Conservation (phyloP, 768 basidiomycete genomes). For the Lactarius pseudohatsudake region DNA sequence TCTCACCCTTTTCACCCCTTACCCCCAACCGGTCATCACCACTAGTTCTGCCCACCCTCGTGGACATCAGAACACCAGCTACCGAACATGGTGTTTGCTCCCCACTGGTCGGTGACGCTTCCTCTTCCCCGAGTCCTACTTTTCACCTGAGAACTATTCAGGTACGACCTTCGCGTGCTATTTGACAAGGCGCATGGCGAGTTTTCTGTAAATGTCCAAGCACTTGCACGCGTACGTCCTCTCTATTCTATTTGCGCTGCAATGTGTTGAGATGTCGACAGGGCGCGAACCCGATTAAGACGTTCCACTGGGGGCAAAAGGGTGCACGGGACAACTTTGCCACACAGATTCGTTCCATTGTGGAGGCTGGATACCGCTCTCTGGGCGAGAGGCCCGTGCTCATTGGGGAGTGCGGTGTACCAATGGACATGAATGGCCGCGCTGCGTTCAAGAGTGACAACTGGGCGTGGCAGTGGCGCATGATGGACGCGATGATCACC, state of each 20-base stretch:
- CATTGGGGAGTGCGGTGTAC: conserved; percentile 91
- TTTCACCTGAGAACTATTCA: conserved; percentile 33
- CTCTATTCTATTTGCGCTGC: not conserved
- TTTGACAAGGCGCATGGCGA: conserved; percentile 83
- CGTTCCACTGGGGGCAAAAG: conserved; percentile 85
- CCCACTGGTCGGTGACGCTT: conserved; percentile 58
- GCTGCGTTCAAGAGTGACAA: conserved; percentile 66
- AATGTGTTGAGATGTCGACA: conserved; percentile 36
- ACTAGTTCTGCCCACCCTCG: conserved; percentile 72
- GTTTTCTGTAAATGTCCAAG: conserved; percentile 92
- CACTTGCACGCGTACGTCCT: conserved; percentile 69
- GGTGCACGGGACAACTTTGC: conserved; percentile 81
- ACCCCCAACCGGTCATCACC: not conserved
- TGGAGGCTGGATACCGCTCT: conserved; percentile 61
- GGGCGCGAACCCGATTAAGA: conserved; percentile 82
- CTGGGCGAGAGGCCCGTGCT: conserved; percentile 83
- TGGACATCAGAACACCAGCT: conserved; percentile 70
- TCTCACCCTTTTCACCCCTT: not conserved
- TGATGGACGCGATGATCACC: conserved; percentile 94
- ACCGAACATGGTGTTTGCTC: conserved; percentile 64
- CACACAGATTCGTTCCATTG: conserved; percentile 77
- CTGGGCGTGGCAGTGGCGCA: conserved; percentile 79
- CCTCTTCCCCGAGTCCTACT: conserved; percentile 24
- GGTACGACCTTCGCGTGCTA: conserved; percentile 91
- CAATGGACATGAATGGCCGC: conserved; percentile 85